Evolutionary conservation across 2,329 filamentous ascomycete species (phyloP), one percentile per base, ranked within the genome.

Genomic region (Fusarium sp.): DNA sequence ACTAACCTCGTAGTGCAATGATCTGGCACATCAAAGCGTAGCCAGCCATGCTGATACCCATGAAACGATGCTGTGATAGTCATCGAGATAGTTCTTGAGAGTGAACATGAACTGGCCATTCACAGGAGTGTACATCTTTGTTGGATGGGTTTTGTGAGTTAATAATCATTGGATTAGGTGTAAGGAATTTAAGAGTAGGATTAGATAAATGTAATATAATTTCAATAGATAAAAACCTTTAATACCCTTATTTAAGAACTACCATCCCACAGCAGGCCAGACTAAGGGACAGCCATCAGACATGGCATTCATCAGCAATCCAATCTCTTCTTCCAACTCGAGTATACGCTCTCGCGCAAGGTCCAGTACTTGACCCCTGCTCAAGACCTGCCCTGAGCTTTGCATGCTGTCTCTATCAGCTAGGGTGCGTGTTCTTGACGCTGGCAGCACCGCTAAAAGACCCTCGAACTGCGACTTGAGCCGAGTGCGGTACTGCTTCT

Each of bases 221-320:
- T n/a, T n/a, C n/a, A n/a, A n/a, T n/a, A n/a, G n/a, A n/a, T n/a
- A n/a, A n/a, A n/a, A n/a, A n/a, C n/a, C 28, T 28, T 28, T 28
- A 6, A 28, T 28, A 28, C n/a, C 28, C 5, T 28, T 8, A 28
- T 28, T 28, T 6, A 6, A 28, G 28, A 28, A 8, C 6, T 6
- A 28, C 28, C 28, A 28, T 28, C 6, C 28, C 28, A 28, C 2
- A 28, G 5, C 28, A 28, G 5, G 8, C 8, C 28, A n/a, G 28
- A 28, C 5, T 28, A 19, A 12, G 23, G 12, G 9, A 28, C 28
- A 8, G 2, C 6, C 19, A 30, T 47, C 3, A 15, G 19, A 21
- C 13, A 3, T 8, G 3, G 16, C 8, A 4, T 9, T 30, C 9
- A 9, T 28, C 9, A 21, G 7, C 6, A 8, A 8, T 16, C 25